Percentiles rank a stretch among this genome's conserved stretches.
These are phyloP conservation scores for Phytophthora tubulina DNA, from an alignment of 352 stramenopile genomes.

Conservation along the genomic window DNA sequence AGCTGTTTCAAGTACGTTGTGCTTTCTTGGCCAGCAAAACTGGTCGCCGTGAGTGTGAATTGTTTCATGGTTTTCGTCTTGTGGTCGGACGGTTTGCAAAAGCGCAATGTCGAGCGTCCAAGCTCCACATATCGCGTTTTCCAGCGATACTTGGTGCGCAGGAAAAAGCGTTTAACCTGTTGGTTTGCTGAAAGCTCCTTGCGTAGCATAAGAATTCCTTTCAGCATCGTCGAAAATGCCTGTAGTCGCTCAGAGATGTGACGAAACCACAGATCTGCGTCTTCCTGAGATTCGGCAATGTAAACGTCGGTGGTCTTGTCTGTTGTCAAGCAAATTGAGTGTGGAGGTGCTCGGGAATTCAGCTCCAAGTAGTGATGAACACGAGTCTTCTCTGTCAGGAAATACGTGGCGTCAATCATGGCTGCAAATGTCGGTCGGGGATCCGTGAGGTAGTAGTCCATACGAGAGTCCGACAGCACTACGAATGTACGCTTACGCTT, in stretches of 20 bases:
- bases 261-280: conserved; percentile 58
- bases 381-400: conserved; percentile 50
- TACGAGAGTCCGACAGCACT: conserved; percentile 77
- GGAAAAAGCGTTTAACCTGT: conserved; percentile 61
- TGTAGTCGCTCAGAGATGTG: conserved; percentile 64
- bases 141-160: conserved; percentile 80
- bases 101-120: conserved; percentile 60
- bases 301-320: conserved; percentile 71
- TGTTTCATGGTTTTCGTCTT: conserved; percentile 73
- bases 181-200: conserved; percentile 59
- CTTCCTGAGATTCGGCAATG: conserved; percentile 58
- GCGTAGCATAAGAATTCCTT: conserved; percentile 56
- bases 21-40: conserved; percentile 65
- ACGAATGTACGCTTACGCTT: conserved; percentile 75
- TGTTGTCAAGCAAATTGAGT: conserved; percentile 74
- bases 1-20: conserved; percentile 62
- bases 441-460: conserved; percentile 77
- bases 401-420: conserved; percentile 68
- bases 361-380: conserved; percentile 74
- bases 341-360: conserved; percentile 56
- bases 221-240: conserved; percentile 60
- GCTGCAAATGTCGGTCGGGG: conserved; percentile 69
- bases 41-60: conserved; percentile 65
- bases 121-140: conserved; percentile 66
- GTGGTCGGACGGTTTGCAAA: conserved; percentile 55